Conservation (phyloP, 345 rosid species). For the Lagerstroemia speciosa region DNA sequence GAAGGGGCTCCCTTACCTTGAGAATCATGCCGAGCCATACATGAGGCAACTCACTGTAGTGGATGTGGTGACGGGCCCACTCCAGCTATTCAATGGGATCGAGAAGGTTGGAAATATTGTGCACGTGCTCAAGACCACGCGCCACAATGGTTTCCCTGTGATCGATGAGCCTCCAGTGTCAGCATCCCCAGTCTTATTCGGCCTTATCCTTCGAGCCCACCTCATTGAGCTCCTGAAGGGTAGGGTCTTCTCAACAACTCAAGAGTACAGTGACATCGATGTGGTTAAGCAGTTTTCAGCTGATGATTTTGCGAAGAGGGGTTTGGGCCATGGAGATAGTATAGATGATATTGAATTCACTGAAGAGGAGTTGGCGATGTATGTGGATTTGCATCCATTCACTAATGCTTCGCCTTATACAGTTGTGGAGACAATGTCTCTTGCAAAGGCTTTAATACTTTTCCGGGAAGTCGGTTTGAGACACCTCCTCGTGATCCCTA, state of each 20-base stretch:
- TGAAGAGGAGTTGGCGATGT: conserved; percentile 85
- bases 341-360: conserved; percentile 64
- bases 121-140: conserved; percentile 60
- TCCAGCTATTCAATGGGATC: conserved; percentile 53
- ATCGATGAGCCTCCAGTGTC: conserved; percentile 52
- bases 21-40: conserved; percentile 75
- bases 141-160: conserved; percentile 81
- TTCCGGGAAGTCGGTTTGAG: conserved; percentile 83
- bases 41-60: conserved; percentile 81
- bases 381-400: conserved; percentile 74
- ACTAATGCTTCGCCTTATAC: conserved; percentile 87
- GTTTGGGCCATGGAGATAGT: conserved; percentile 45
- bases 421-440: conserved; percentile 92
- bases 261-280: conserved; percentile 25
- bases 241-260: conserved; percentile 46
- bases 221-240: conserved; percentile 63
- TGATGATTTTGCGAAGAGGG: conserved; percentile 67
- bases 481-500: conserved; percentile 81
- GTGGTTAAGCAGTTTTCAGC: conserved; percentile 41
- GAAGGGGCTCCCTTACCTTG: conserved; percentile 84
- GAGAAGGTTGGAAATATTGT: conserved; percentile 72
- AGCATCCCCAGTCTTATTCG: conserved; percentile 43
- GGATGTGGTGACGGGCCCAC: conserved; percentile 81
- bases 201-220: conserved; percentile 77
- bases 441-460: conserved; percentile 75